Percentiles rank a stretch among this genome's conserved stretches.
These are phyloP conservation scores for Ceratobasidium sp. DNA, from an alignment of 1,284 basidiomycete species.

Conservation along the genomic window DNA sequence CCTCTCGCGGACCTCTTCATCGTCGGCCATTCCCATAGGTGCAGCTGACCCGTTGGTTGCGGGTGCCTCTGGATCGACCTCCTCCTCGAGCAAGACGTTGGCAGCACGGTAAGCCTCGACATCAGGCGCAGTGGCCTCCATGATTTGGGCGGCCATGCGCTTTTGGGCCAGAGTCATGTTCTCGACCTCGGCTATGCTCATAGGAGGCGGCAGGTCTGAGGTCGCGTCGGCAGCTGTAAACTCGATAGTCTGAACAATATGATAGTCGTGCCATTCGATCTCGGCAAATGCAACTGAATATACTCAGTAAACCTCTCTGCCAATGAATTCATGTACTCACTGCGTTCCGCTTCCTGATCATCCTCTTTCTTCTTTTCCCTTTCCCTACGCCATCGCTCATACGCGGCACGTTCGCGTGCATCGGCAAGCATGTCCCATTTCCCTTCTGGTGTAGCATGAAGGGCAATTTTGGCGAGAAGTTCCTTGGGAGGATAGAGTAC, in stretches of 20 bases:
- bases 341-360: slow-evolving; percentile 86
- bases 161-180: slow-evolving; percentile 97
- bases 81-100: slow-evolving; percentile 60
- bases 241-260: slow-evolving; percentile 98
- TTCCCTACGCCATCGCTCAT: slow-evolving; percentile 85
- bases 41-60: slow-evolving; percentile 45
- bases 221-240: slow-evolving; percentile 92
- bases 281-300: slow-evolving; percentile 84
- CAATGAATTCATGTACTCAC: slow-evolving; percentile 55
- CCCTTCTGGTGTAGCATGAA: slow-evolving; percentile 58
- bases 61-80: slow-evolving; percentile 73
- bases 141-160: slow-evolving; percentile 97
- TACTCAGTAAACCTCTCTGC: slow-evolving; percentile 7
- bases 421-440: slow-evolving; percentile 82
- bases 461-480: slow-evolving; percentile 71
- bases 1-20: slow-evolving; percentile 67
- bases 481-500: slow-evolving; percentile 85
- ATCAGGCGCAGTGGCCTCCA: slow-evolving; percentile 89
- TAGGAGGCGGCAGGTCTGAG: slow-evolving; percentile 92
- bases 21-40: slow-evolving; percentile 46
- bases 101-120: slow-evolving; percentile 79
- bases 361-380: slow-evolving; percentile 86
- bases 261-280: slow-evolving; percentile 99
- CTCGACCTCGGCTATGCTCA: slow-evolving; percentile 93
- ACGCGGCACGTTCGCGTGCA: slow-evolving; percentile 81